These are phyloP conservation scores for Cucurbita ficifolia DNA, from an alignment of 306 rosid species.

Conservation along the genomic window DNA sequence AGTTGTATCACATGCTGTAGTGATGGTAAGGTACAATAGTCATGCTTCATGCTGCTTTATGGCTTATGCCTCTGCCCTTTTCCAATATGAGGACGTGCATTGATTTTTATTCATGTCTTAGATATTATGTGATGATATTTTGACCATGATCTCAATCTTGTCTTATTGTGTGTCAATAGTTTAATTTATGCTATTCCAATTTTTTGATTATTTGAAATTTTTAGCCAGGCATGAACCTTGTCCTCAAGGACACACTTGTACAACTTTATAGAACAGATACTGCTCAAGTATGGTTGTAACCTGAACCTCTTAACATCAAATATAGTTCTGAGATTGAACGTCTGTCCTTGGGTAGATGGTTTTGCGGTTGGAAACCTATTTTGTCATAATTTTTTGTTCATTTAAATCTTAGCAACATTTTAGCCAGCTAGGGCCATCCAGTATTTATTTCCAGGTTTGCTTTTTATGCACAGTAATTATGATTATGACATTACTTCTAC, in stretches of 20 bases:
- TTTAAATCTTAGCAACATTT: neutral
- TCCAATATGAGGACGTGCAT: neutral
- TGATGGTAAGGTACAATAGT: neutral
- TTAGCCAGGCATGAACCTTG: neutral
- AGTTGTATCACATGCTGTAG: neutral
- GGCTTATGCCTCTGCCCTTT: neutral
- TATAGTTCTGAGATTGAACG: neutral
- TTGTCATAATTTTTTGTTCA: neutral
- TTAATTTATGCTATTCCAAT: neutral
- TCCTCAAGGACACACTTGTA: too few relatives aligned
- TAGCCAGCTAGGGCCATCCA: neutral
- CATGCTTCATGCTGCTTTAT: neutral
- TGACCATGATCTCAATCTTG: neutral
- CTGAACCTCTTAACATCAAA: neutral
- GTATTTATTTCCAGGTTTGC: neutral
- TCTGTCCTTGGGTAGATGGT: neutral
- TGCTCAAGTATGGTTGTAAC: too few relatives aligned
- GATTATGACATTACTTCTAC: slow-evolving; percentile 7
- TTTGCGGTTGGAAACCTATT: neutral
- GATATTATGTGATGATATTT: neutral
- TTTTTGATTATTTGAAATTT: neutral
- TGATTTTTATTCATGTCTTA: neutral
- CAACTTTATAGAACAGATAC: too few relatives aligned
- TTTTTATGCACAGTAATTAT: neutral
- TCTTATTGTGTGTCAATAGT: neutral